Percentiles rank a stretch among this genome's conserved stretches.
Evolutionary conservation across 2,329 filamentous ascomycete genomes (phyloP).

Genomic region (Neonectria hederae): DNA sequence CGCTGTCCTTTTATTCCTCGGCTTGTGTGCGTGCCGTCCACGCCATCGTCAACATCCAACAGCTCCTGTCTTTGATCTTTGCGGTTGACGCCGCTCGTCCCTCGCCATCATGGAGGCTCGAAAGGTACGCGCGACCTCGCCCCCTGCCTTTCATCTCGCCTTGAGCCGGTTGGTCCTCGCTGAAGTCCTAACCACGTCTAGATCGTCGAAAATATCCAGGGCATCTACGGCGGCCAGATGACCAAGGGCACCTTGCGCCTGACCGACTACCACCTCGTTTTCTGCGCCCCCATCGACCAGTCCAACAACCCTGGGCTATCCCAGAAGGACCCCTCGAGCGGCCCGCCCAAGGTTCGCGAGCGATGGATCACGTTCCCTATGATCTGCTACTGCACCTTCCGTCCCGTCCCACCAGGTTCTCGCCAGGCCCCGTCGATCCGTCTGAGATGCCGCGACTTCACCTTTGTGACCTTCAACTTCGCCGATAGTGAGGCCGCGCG

Average conservation of each 20-base stretch:
- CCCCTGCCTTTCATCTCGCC: background rate
- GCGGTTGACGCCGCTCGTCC: constrained; percentile 12
- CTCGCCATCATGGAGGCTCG: constrained; percentile 51
- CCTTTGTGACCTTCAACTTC: constrained; percentile 92
- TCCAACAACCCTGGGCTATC: constrained; percentile 30
- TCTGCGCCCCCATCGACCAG: constrained; percentile 55
- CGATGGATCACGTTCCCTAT: constrained; percentile 96
- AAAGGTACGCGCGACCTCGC: constrained; percentile 47
- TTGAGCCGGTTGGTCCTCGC: constrained; percentile 1
- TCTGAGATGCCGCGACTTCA: constrained; percentile 91
- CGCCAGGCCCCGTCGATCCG: constrained; percentile 83
- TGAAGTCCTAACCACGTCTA: constrained; percentile 40
- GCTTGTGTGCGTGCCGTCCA: background rate
- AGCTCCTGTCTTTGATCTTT: background rate
- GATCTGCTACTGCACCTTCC: constrained; percentile 81
- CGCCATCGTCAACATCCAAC: background rate
- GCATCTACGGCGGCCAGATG: constrained; percentile 67
- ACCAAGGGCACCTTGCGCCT: constrained; percentile 67
- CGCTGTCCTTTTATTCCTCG: background rate
- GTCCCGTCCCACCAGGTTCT: constrained; percentile 75
- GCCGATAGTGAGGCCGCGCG: constrained; percentile 76
- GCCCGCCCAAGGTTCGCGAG: constrained; percentile 62
- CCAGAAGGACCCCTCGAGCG: constrained; percentile 27
- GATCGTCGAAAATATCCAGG: constrained; percentile 67
- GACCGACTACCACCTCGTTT: constrained; percentile 70